These are phyloP conservation scores for Podila epigama DNA, from an alignment of 192 early-diverging fungal species.

Conservation along the genomic window DNA sequence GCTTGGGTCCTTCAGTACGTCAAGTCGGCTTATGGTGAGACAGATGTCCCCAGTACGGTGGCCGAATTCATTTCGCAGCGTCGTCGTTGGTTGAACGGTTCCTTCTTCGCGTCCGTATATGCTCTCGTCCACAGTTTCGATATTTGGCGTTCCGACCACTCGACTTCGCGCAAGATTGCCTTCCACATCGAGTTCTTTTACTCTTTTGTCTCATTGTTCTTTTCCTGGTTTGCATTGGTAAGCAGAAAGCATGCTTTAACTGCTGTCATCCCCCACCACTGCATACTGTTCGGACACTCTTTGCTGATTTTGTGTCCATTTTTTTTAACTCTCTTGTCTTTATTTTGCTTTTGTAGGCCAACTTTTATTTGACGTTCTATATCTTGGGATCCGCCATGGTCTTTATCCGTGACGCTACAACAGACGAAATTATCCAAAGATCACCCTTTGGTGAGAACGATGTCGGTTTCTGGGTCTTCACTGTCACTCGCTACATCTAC, in stretches of 20 bases:
- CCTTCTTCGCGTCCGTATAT: constrained; percentile 93
- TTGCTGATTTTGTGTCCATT: too few species aligned
- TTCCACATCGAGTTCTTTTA: constrained; percentile 84
- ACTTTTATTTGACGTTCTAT: constrained; percentile 91
- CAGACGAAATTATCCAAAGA: constrained; percentile 8
- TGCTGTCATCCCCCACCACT: too few species aligned
- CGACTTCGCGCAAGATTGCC: constrained; percentile 71
- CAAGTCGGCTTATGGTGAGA: constrained; percentile 74
- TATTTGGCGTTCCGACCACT: constrained; percentile 83
- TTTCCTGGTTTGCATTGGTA: constrained; percentile 91
- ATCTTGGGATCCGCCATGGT: constrained; percentile 74
- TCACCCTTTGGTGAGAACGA: constrained; percentile 50
- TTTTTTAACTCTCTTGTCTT: too few species aligned
- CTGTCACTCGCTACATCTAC: constrained; percentile 65
- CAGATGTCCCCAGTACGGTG: constrained; percentile 79
- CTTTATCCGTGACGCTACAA: constrained; percentile 11
- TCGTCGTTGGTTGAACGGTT: constrained; percentile 96
- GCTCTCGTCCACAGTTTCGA: constrained; percentile 79
- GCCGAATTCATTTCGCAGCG: constrained; percentile 97
- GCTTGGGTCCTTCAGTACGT: constrained; percentile 82
- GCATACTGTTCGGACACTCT: too few species aligned
- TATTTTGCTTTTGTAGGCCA: constrained; percentile 55
- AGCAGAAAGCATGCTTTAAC: constrained; percentile 4
- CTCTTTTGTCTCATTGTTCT: constrained; percentile 80
- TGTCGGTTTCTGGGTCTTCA: constrained; percentile 61